phyloP scores from a whole-genome alignment of 169 alveolate species.

The Besnoitia besnoiti region DNA sequence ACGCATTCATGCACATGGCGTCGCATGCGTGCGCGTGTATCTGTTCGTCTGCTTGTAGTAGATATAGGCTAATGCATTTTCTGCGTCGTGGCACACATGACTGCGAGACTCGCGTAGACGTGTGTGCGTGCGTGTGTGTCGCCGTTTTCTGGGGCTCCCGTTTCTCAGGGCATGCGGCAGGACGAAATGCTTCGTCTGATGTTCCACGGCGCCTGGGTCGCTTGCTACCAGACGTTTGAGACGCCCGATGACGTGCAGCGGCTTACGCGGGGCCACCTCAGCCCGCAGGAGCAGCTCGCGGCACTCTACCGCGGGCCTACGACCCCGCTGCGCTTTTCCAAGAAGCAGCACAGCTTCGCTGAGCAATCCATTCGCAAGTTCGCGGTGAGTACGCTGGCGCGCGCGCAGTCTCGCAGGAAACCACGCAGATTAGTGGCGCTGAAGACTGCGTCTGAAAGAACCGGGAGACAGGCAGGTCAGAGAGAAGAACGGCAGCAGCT shows the following conservation, averaged over 20 bases:
- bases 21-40: too few species aligned
- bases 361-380: slow-evolving; percentile 6
- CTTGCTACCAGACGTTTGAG: background rate
- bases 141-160: background rate
- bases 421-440: too few species aligned
- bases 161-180: background rate
- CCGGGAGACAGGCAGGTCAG: too few species aligned
- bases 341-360: background rate
- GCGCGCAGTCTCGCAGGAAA: too few species aligned
- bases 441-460: too few species aligned
- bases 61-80: too few species aligned
- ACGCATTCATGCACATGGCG: too few species aligned
- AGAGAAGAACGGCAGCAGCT: too few species aligned
- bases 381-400: background rate
- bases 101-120: too few species aligned
- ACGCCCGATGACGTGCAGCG: background rate
- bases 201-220: slow-evolving; percentile 23
- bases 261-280: background rate
- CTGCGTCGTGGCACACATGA: too few species aligned
- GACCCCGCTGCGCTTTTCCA: background rate
- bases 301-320: background rate
- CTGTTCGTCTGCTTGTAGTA: too few species aligned
- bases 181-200: slow-evolving; percentile 1
- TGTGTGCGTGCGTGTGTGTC: background rate
- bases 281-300: background rate